Evolutionary conservation across 2,329 filamentous ascomycete species (phyloP).

Genomic region (Pseudocercospora cruenta): DNA sequence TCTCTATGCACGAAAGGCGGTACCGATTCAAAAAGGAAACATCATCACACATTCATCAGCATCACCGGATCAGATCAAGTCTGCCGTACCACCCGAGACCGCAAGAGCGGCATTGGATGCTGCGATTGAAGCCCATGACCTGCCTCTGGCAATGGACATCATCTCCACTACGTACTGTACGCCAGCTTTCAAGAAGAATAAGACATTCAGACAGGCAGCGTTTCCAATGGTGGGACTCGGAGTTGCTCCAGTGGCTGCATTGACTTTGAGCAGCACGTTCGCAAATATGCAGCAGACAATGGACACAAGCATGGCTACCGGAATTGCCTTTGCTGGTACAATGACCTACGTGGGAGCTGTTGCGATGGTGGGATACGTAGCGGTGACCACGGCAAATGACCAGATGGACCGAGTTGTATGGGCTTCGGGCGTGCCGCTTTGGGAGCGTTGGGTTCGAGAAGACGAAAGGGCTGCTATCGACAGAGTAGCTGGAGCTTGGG

Average conservation of each 20-base stretch:
- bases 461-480: slow-evolving; percentile 89
- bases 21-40: slow-evolving; percentile 56
- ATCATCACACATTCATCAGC: slow-evolving; percentile 62
- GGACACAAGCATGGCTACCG: slow-evolving; percentile 73
- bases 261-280: slow-evolving; percentile 70
- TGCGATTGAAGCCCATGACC: slow-evolving; percentile 77
- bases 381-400: slow-evolving; percentile 85
- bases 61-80: slow-evolving; percentile 64
- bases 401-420: slow-evolving; percentile 95
- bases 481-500: slow-evolving; percentile 84
- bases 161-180: slow-evolving; percentile 71
- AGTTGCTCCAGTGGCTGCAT: slow-evolving; percentile 68
- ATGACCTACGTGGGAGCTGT: slow-evolving; percentile 83
- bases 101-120: slow-evolving; percentile 75
- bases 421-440: slow-evolving; percentile 78
- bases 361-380: slow-evolving; percentile 78
- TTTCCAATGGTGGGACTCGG: slow-evolving; percentile 62
- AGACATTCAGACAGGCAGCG: slow-evolving; percentile 66
- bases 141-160: slow-evolving; percentile 76
- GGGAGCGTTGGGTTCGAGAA: slow-evolving; percentile 83
- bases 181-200: slow-evolving; percentile 67
- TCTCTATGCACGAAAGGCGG: slow-evolving; percentile 81
- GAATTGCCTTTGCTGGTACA: slow-evolving; percentile 77
- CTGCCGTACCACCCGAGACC: slow-evolving; percentile 71
- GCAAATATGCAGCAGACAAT: slow-evolving; percentile 73